phyloP scores from a whole-genome alignment of 306 rosid species.

The Quercus ilex region DNA sequence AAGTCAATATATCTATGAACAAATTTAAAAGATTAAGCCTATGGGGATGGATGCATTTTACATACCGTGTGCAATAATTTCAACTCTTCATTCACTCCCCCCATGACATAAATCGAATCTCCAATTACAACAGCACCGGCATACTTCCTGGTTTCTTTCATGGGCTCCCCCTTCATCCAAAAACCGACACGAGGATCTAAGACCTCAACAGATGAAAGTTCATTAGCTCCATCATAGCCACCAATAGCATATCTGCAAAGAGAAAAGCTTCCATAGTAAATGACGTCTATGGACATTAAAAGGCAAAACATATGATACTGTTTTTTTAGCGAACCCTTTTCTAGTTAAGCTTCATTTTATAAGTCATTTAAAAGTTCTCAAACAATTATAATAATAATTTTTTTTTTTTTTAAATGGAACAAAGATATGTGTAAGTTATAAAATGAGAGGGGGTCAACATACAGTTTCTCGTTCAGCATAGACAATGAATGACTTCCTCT shows the following conservation, averaged over 20 bases:
- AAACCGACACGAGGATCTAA: constrained; percentile 38
- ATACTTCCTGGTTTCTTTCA: constrained; percentile 33
- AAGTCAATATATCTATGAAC: background rate
- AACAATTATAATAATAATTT: too few relatives aligned
- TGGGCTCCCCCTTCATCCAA: constrained; percentile 37
- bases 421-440: background rate
- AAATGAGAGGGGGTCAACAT: constrained; percentile 5
- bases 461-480: constrained; percentile 37
- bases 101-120: constrained; percentile 36
- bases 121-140: constrained; percentile 25
- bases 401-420: background rate
- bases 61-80: constrained; percentile 29
- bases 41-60: background rate
- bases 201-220: constrained; percentile 39
- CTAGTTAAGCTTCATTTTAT: background rate
- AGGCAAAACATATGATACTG: background rate
- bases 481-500: constrained; percentile 37
- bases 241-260: constrained; percentile 43
- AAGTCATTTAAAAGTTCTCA: background rate
- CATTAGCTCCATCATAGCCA: constrained; percentile 31
- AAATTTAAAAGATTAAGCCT: background rate
- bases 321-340: background rate
- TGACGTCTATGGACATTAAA: background rate
- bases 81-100: constrained; percentile 24
- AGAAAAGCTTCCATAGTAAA: background rate